Evolutionary conservation across 1,139 yeast genomes (phyloP).

Genomic region (Yamadazyma siamensis): DNA sequence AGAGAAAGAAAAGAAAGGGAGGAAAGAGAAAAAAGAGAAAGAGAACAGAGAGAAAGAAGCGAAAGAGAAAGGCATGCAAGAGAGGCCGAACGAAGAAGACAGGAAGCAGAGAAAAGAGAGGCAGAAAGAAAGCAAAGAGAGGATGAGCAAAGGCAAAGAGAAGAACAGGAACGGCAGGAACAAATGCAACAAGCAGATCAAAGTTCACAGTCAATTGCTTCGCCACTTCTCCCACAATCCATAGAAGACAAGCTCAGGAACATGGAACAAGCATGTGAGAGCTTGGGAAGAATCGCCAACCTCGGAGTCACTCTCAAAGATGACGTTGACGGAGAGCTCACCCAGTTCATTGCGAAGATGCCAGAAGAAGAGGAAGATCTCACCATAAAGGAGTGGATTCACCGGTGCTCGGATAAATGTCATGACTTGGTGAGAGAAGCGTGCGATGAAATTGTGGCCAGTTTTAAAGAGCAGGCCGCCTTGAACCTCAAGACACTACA

Average conservation of each 20-base stretch:
- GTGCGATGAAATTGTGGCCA: conserved; percentile 42
- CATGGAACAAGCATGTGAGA: conserved; percentile 37
- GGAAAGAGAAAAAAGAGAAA: too few relatives aligned
- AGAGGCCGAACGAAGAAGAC: too few relatives aligned
- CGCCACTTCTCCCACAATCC: too few relatives aligned
- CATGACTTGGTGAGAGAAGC: conserved; percentile 38
- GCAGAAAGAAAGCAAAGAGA: too few relatives aligned
- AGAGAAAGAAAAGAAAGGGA: too few relatives aligned
- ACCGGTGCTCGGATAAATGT: conserved; percentile 45
- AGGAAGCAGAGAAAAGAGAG: too few relatives aligned
- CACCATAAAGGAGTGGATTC: conserved; percentile 72
- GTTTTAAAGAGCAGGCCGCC: conserved; percentile 39
- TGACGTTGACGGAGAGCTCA: conserved; percentile 62
- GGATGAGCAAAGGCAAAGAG: too few relatives aligned
- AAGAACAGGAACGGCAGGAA: too few relatives aligned
- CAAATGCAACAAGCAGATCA: too few relatives aligned
- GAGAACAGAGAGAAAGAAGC: too few relatives aligned
- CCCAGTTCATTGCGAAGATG: conserved; percentile 62
- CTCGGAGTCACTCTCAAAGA: conserved; percentile 37
- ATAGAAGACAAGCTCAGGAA: conserved; percentile 1
- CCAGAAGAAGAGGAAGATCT: conserved; percentile 66
- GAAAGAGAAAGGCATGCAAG: too few relatives aligned
- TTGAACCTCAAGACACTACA: conserved; percentile 36
- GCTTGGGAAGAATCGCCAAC: conserved; percentile 23
- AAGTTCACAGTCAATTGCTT: neutral